These are phyloP conservation scores for Apophysomyces variabilis DNA, from an alignment of 371 early-diverging fungal species.

Conservation along the genomic window DNA sequence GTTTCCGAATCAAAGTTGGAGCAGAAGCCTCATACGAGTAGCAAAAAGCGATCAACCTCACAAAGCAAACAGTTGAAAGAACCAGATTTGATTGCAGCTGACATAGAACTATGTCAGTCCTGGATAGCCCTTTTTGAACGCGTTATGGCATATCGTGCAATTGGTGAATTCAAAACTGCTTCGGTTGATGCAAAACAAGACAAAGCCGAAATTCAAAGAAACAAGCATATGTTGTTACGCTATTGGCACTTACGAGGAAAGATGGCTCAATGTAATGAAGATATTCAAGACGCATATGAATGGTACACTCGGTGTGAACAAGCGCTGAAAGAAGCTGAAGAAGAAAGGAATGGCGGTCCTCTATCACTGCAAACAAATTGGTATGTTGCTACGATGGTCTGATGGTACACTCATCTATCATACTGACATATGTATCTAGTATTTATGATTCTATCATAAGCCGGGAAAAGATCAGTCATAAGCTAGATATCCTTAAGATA, in stretches of 20 bases:
- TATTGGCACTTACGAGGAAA: conserved; percentile 50
- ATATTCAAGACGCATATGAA: conserved; percentile 45
- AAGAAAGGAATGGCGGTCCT: conserved; percentile 4
- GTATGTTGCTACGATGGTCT: conserved; percentile 25
- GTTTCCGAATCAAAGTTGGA: conserved; percentile 12
- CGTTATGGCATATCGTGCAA: background rate
- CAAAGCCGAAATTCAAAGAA: background rate
- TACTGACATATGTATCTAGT: conserved; percentile 24
- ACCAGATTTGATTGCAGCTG: conserved; percentile 10
- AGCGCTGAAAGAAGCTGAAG: conserved; percentile 14
- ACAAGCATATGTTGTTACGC: conserved; percentile 24
- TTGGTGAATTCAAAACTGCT: conserved; percentile 3
- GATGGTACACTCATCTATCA: background rate
- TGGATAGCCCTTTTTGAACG: conserved; percentile 28
- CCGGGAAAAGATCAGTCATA: conserved; percentile 27
- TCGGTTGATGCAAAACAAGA: background rate
- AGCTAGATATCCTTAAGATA: conserved; percentile 31
- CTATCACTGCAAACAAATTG: conserved; percentile 33
- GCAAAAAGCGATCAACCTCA: conserved; percentile 14
- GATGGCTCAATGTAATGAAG: conserved; percentile 50
- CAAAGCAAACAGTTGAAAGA: conserved; percentile 21
- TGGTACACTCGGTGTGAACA: conserved; percentile 44
- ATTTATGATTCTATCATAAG: conserved; percentile 49
- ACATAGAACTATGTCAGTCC: conserved; percentile 14
- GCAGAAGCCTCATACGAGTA: background rate